Conservation (phyloP, 1,139 yeast species). For the Hansenula lynferdii region DNA sequence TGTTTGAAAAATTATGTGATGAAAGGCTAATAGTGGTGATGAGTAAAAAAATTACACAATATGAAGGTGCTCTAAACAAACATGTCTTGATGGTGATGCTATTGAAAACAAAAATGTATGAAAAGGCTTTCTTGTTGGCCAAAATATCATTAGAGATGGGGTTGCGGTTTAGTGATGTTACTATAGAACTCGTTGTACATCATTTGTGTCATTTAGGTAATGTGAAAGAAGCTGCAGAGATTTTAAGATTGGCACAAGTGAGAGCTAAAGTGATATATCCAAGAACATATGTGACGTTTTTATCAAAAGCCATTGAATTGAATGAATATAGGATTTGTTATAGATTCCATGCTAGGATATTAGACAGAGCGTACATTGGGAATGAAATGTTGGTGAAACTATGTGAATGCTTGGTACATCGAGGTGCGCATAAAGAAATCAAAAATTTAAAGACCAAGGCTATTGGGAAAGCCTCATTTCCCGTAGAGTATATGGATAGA, state of each 20-base stretch:
- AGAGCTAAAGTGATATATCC: slow-evolving; percentile 2
- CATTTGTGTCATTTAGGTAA: slow-evolving; percentile 6
- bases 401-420: slow-evolving; percentile 7
- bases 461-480: slow-evolving; percentile 3
- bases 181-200: slow-evolving; percentile 12
- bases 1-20: background rate
- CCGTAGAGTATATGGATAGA: slow-evolving; percentile 4
- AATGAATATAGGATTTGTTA: slow-evolving; percentile 4
- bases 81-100: background rate
- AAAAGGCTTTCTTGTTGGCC: background rate
- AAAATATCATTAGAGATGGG: too few relatives aligned
- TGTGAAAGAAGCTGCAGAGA: slow-evolving; percentile 5
- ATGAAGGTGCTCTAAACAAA: background rate
- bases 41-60: background rate
- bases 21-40: background rate
- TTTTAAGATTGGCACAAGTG: slow-evolving; percentile 5
- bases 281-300: slow-evolving; percentile 9
- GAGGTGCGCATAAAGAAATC: slow-evolving; percentile 2
- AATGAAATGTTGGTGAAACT: slow-evolving; percentile 12
- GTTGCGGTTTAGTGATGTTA: too few relatives aligned
- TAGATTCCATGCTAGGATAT: slow-evolving; percentile 6
- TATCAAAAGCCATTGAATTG: slow-evolving; percentile 8
- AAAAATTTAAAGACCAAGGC: background rate
- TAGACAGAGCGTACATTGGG: slow-evolving; percentile 8
- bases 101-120: background rate